Conservation (phyloP, 2,329 filamentous ascomycete genomes). For the Lachnellula arida region DNA sequence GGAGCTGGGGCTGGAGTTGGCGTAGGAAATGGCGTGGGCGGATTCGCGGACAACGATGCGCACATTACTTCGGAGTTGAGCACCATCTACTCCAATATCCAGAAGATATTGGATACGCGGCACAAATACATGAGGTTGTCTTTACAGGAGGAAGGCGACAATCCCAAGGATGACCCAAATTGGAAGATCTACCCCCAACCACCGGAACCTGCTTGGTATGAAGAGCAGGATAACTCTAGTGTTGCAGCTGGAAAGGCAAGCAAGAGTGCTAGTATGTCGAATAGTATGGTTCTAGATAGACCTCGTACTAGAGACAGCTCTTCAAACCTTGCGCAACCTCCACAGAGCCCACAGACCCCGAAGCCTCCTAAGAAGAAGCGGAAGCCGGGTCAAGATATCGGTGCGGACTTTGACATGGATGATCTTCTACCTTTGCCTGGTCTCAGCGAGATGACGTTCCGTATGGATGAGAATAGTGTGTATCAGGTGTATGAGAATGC, state of each 20-base stretch:
- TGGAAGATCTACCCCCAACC: slow-evolving; percentile 92
- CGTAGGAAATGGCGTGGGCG: slow-evolving; percentile 55
- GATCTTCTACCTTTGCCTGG: slow-evolving; percentile 72
- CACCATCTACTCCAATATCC: slow-evolving; percentile 84
- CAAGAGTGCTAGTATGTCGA: slow-evolving; percentile 42
- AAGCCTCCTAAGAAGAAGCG: slow-evolving; percentile 55
- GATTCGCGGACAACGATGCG: slow-evolving; percentile 67
- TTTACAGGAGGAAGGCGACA: slow-evolving; percentile 74
- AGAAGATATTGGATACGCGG: slow-evolving; percentile 80
- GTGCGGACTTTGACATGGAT: slow-evolving; percentile 83
- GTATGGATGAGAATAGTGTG: slow-evolving; percentile 77
- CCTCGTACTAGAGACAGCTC: slow-evolving; percentile 23
- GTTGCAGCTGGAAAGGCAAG: slow-evolving; percentile 36
- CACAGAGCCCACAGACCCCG: slow-evolving; percentile 33
- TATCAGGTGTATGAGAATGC: slow-evolving; percentile 84
- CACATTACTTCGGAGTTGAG: slow-evolving; percentile 79
- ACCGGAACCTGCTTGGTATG: slow-evolving; percentile 85
- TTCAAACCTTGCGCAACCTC: slow-evolving; percentile 28
- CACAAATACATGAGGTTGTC: slow-evolving; percentile 87
- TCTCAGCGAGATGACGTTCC: slow-evolving; percentile 65
- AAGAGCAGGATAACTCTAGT: slow-evolving; percentile 34
- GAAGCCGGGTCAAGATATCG: slow-evolving; percentile 86
- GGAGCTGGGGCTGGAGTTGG: slow-evolving; percentile 55
- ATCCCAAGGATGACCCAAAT: slow-evolving; percentile 75
- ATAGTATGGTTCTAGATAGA: slow-evolving; percentile 28